Evolutionary conservation across 2,329 filamentous ascomycete species (phyloP), one percentile per base, ranked within the genome.

Genomic region (Venturia carpophila): DNA sequence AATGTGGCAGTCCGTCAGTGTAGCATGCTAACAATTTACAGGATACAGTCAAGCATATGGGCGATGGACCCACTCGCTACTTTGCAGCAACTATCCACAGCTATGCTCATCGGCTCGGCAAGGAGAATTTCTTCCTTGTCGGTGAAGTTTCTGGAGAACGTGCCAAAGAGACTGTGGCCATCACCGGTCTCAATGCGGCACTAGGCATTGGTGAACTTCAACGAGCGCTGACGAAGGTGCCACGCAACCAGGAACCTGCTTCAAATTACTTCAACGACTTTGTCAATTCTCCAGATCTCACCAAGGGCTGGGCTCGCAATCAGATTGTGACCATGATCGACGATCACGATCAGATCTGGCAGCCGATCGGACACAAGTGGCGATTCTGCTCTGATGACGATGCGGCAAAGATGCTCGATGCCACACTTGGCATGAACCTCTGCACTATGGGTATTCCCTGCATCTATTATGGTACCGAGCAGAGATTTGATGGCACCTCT

Each of bases 391-490:
- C 66, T 3, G 67, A 68, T 4, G 15, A 24, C 1, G 34, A 66
- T 17, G 68, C 66, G 1, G 24, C 64, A 5, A 64, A 65, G 27
- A 66, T 70, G n/a, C 62, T 64, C 13, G 41, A 67, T 58, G 64
- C 67, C 4, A 69, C 69, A 11, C 11, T 71, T 21, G 69, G 62
- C 1, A 55, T 71, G 5, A 70, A 71, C 43, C 63, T 71, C 7
- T 68, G 63, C 19, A 70, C 68, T 6, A 66, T 71, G 15, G 70
- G 70, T 21, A 71, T 71, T 17, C 69, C 70, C 7, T 71, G 69
- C 56, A 68, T 71, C 37, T 71, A 71, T 65, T 71, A 71, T 60
- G 70, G 69, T 60, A 71, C 68, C 6, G 70, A 71, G 64, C 70
- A 71, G 60, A 24, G n/a, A 5, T 70, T 71, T 45, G 69, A 71